Conservation (phyloP, 2,329 filamentous ascomycete species). For the Chalara sp. region DNA sequence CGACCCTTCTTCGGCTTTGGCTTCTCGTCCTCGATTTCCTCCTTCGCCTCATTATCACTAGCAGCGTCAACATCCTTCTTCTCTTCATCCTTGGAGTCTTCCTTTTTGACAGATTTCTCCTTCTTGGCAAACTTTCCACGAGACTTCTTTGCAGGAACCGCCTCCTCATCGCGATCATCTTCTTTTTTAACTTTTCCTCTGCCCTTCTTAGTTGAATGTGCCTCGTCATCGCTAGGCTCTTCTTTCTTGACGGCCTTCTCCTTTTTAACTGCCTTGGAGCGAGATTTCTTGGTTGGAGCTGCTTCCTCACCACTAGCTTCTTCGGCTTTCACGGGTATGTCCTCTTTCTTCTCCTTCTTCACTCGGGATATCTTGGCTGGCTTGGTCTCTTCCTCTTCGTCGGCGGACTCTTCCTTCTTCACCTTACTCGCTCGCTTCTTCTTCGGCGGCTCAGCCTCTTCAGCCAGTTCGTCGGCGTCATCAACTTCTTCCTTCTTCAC, state of each 20-base stretch:
- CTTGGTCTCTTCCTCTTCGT: constrained; percentile 9
- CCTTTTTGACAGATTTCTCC: constrained; percentile 14
- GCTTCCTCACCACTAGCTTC: constrained; percentile 1
- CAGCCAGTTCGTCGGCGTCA: not conserved
- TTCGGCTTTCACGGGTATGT: constrained; percentile 22
- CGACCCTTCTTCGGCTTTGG: too few relatives aligned
- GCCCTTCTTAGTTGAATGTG: constrained; percentile 18
- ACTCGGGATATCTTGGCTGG: not conserved
- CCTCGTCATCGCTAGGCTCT: constrained; percentile 25
- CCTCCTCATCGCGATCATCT: constrained; percentile 25
- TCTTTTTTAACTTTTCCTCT: constrained; percentile 19
- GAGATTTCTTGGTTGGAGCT: constrained; percentile 3
- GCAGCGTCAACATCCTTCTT: too few relatives aligned
- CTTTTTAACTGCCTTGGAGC: constrained; percentile 22
- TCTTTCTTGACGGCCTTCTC: constrained; percentile 13
- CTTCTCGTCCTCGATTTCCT: too few relatives aligned
- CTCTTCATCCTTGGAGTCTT: constrained; percentile 10
- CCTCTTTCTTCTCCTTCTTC: not conserved
- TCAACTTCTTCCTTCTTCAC: too few relatives aligned
- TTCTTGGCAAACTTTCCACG: constrained; percentile 15
- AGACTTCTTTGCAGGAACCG: constrained; percentile 18
- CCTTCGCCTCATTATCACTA: too few relatives aligned
- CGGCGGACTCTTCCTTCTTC: constrained; percentile 12
- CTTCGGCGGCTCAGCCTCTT: constrained; percentile 15
- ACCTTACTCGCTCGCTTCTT: constrained; percentile 32